Base-by-base conservation (phyloP, 306 rosid genomes). In the Vigna angularis region DNA sequence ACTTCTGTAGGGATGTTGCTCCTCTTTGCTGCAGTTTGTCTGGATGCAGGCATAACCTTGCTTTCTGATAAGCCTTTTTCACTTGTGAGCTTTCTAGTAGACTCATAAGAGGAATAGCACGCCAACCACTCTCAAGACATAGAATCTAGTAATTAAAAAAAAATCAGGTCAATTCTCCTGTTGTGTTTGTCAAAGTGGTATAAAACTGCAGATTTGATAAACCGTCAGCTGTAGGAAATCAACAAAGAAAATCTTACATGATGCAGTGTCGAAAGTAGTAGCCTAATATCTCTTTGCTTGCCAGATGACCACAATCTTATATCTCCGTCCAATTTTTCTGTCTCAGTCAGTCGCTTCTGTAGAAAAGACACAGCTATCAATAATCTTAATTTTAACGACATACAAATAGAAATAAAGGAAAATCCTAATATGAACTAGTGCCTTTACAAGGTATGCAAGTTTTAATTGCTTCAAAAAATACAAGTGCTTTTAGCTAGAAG, bases 11-110 rank as follows among this genome's bases (percentile, higher is more conserved):
- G 44, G 61, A 34, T 64, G 97, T 91, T 36, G 93, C 98, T 81
- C 97, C 89, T 91, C 93, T 89, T 84, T 95, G 98, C 70, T 92
- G 98, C 55, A 95, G 91, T 81, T 92, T 95, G 85, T 95, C 93
- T 28, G 98, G 98, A 80, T 91, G 97, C 76, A 92, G 89, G 75
- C 98, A 91, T 56, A 95, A 81, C 79, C 95, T 92, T 81, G 98
- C 97, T 85, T 91, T 92, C 86, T 92, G 98, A 56, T 91, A 92
- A 66, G 93, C 97, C 78, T 87, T 91, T 76, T 90, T 95, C 70
- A 91, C 95, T 18, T 88, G 86, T 69, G 93, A 82, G 70, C 90
- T 89, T 76, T 89, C 92, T 75, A 76, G 82, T 48, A 92, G 85
- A 84, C 64, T 86, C 66, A 86, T 80, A 42, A 91, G 75, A 17